Base-by-base conservation (phyloP, 1,139 yeast species). In the Meyerozyma athensensis region DNA sequence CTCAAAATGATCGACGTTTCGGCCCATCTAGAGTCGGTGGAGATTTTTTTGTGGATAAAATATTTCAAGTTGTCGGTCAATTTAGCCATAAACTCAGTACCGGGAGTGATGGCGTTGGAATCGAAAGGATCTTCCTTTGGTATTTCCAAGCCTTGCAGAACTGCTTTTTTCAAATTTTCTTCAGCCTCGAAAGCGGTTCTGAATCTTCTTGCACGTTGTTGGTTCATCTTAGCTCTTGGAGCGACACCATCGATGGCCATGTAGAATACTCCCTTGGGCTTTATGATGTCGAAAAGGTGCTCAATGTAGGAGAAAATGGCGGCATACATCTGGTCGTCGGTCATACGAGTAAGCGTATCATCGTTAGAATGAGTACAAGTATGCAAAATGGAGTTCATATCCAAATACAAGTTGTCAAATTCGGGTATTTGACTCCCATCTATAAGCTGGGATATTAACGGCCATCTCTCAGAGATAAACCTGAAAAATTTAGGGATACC, bases 221-320 rank as follows among this genome's bases (percentile, higher is more conserved):
- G 99, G 58, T 94, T 94, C 97, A 94, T 94, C 58, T 94, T 94
- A 19, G 99, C 99, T 54, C 99, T 74, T 36, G 99, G 99, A 0
- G 98, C 98, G 36, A 94, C 99, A 49, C 99, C 99, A 65, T 94
- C 99, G 45, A 94, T 89, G 4, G 99, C 98, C 95, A 94, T 90
- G 60, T 85, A 90, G 51, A 94, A 86, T 22, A 86, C 78, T 56
- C 87, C 77, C 51, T 85, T 74, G 5, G 99, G 99, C 54, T 81
- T 80, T 49, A 92, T 89, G 26, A 87, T 79, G 44, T 81, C 82
- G 54, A 94, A 92, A 44, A 94, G 68, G 61, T 92, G 97, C 58
- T 94, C 98, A 46, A 92, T 90, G 54, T 94, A 94, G 36, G 86
- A 84, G 67, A 90, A 92, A 36, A 94, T 89, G n/a, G 94, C 84